phyloP scores from a whole-genome alignment of 1,284 basidiomycete species.

The Athelia sp. region DNA sequence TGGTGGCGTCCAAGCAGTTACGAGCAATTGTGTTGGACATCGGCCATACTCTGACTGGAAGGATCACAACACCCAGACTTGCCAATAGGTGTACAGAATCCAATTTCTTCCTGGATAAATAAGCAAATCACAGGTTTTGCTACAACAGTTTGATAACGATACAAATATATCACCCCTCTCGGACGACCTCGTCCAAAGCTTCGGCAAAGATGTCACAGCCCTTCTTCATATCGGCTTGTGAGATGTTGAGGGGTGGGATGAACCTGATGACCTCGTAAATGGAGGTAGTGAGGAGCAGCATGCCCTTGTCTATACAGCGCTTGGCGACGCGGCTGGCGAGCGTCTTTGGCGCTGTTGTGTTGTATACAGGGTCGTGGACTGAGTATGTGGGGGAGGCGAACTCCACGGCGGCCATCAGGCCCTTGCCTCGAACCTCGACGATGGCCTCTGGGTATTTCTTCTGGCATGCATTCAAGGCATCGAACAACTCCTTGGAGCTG shows the following conservation, averaged over 20 bases:
- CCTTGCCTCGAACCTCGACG: constrained; percentile 73
- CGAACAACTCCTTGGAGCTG: constrained; percentile 73
- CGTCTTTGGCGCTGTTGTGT: constrained; percentile 46
- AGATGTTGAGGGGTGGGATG: constrained; percentile 68
- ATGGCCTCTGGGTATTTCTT: constrained; percentile 51
- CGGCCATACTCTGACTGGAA: too few species aligned
- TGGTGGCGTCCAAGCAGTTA: too few species aligned
- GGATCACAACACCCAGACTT: too few species aligned
- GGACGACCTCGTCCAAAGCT: constrained; percentile 59
- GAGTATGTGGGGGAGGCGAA: constrained; percentile 59
- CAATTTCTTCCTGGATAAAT: too few species aligned
- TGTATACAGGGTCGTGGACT: constrained; percentile 37
- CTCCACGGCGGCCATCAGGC: constrained; percentile 81
- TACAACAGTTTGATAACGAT: too few species aligned
- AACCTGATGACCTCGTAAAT: constrained; percentile 79
- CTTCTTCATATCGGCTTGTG: constrained; percentile 54
- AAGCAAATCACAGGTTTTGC: too few species aligned
- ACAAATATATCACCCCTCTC: constrained; percentile 32
- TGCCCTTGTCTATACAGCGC: constrained; percentile 78
- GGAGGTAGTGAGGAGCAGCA: constrained; percentile 78
- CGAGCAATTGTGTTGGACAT: too few species aligned
- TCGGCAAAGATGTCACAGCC: constrained; percentile 57
- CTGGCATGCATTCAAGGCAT: constrained; percentile 51
- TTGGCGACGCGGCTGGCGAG: constrained; percentile 75
- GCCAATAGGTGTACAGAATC: too few species aligned